Evolutionary conservation across 805 yeast genomes (phyloP).

Genomic region (Metschnikowia dekortorum): DNA sequence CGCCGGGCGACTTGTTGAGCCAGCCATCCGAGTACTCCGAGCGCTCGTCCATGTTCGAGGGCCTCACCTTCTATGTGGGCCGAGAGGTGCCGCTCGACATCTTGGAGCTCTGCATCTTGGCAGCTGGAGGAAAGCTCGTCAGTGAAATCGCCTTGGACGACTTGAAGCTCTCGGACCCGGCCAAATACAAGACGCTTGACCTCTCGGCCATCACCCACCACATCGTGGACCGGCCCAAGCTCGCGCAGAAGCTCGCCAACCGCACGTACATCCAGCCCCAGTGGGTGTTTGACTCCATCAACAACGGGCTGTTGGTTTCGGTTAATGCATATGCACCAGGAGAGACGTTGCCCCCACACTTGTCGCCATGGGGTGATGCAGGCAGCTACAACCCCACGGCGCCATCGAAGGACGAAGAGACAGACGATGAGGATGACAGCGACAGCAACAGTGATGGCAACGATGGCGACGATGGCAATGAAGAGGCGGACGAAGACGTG

Average conservation of each 20-base stretch:
- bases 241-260: slow-evolving; percentile 74
- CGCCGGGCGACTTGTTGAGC: slow-evolving; percentile 62
- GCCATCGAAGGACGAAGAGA: slow-evolving; percentile 35
- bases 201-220: slow-evolving; percentile 82
- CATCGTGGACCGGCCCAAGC: slow-evolving; percentile 86
- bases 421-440: slow-evolving; percentile 36
- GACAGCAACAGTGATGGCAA: slow-evolving; percentile 41
- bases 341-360: slow-evolving; percentile 91
- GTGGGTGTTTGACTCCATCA: slow-evolving; percentile 92
- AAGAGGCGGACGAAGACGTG: slow-evolving; percentile 39
- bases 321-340: slow-evolving; percentile 90
- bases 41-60: slow-evolving; percentile 61
- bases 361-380: slow-evolving; percentile 98
- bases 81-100: slow-evolving; percentile 94
- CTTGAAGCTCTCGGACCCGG: slow-evolving; percentile 46
- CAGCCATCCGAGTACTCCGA: slow-evolving; percentile 60
- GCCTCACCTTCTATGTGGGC: slow-evolving; percentile 80
- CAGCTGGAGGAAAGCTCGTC: slow-evolving; percentile 81
- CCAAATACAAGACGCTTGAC: slow-evolving; percentile 47
- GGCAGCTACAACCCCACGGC: slow-evolving; percentile 84
- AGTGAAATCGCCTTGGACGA: slow-evolving; percentile 88
- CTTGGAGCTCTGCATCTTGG: slow-evolving; percentile 77
- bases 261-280: slow-evolving; percentile 96
- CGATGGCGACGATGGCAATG: slow-evolving; percentile 39
- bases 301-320: slow-evolving; percentile 68